A percentile compares a stretch with the other conserved stretches of the same genome.
Conservation (phyloP, 768 basidiomycete species). For the Rhodotorula toruloides region DNA sequence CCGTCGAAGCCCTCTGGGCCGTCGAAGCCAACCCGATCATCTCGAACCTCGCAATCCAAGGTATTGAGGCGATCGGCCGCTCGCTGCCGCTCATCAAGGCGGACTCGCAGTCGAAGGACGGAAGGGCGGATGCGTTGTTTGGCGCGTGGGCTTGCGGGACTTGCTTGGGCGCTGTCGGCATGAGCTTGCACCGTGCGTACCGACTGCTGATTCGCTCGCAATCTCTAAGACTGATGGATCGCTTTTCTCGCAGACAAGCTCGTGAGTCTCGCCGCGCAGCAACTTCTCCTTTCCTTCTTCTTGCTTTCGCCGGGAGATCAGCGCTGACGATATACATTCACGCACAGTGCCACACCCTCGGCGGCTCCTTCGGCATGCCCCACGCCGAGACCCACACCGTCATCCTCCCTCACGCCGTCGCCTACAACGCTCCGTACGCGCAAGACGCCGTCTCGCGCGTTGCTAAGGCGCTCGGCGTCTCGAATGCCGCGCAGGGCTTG, state of each 20-base stretch:
- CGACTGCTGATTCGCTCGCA: too few species aligned
- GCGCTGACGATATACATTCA: not conserved
- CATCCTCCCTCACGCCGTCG: conserved; percentile 50
- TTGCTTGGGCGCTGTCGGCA: conserved; percentile 48
- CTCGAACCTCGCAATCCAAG: conserved; percentile 48
- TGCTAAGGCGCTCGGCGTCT: conserved; percentile 45
- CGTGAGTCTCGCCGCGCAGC: not conserved
- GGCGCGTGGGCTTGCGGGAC: conserved; percentile 50
- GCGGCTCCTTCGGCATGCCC: conserved; percentile 50
- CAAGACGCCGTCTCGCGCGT: conserved; percentile 46
- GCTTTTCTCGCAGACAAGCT: too few species aligned
- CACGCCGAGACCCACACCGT: conserved; percentile 52
- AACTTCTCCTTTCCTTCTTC: not conserved
- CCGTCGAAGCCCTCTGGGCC: conserved; percentile 51
- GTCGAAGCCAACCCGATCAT: conserved; percentile 49
- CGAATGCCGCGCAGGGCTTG: conserved; percentile 43
- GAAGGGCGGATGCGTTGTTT: conserved; percentile 47
- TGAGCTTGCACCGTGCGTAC: conserved; percentile 51
- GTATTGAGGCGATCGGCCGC: conserved; percentile 46
- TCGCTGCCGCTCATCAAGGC: conserved; percentile 46
- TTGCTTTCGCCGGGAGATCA: too few species aligned
- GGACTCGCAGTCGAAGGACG: conserved; percentile 44
- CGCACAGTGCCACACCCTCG: conserved; percentile 42
- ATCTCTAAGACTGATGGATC: too few species aligned
- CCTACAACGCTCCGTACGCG: conserved; percentile 50